A percentile compares a stretch with the other conserved stretches of the same genome.
phyloP scores from a whole-genome alignment of 768 basidiomycete genomes.

The Goffeauzyma gilvescens region DNA sequence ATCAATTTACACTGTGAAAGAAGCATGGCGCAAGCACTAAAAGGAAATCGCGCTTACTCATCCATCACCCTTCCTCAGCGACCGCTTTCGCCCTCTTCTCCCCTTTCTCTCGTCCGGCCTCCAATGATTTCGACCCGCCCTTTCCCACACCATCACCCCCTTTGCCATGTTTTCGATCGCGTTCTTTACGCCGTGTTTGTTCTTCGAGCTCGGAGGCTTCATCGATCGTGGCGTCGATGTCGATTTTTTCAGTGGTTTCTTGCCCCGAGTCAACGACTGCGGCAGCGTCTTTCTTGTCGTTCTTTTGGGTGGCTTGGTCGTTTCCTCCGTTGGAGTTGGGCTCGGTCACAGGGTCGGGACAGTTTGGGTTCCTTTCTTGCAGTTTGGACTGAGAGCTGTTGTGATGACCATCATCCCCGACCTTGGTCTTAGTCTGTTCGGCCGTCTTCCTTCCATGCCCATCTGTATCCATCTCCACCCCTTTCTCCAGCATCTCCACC shows the following conservation, averaged over 20 bases:
- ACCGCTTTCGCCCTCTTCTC: slow-evolving; percentile 4
- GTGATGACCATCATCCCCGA: background rate
- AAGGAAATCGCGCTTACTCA: no score
- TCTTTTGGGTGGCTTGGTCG: no score
- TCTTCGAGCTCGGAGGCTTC: slow-evolving; percentile 26
- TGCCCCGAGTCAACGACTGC: background rate
- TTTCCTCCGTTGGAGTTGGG: no score
- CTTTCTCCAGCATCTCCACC: slow-evolving; percentile 23
- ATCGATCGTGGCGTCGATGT: slow-evolving; percentile 28
- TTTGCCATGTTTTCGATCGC: slow-evolving; percentile 17
- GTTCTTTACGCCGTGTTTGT: slow-evolving; percentile 16
- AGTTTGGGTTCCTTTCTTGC: no score
- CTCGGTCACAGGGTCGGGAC: no score
- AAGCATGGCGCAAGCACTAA: no score
- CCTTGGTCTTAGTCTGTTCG: background rate
- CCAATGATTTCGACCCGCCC: slow-evolving; percentile 20
- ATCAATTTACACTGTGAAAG: no score
- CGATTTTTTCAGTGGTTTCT: slow-evolving; percentile 12
- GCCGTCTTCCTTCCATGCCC: background rate
- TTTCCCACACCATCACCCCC: slow-evolving; percentile 18
- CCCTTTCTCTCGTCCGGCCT: slow-evolving; percentile 8
- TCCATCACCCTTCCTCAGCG: background rate
- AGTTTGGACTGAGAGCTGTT: no score
- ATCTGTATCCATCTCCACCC: background rate
- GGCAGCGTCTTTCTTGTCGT: no score